These are phyloP conservation scores for Hibiscus tridactylites DNA, from an alignment of 345 rosid species.

Conservation along the genomic window DNA sequence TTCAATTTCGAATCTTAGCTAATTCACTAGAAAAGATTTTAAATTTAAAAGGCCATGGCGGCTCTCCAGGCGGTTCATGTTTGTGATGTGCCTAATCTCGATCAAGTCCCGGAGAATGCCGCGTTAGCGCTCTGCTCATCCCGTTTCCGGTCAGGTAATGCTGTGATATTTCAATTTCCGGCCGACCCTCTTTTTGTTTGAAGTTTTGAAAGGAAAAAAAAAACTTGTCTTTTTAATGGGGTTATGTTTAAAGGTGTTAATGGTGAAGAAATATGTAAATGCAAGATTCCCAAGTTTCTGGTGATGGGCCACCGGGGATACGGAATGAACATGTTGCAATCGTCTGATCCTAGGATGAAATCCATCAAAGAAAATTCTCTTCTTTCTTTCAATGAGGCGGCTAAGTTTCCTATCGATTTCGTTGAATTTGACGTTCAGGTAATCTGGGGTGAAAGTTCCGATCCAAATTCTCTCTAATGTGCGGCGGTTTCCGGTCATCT, in stretches of 20 bases:
- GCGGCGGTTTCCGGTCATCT: too few species aligned
- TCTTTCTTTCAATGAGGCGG: conserved; percentile 49
- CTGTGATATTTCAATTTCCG: not conserved
- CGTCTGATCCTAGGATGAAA: conserved; percentile 37
- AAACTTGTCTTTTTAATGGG: not conserved
- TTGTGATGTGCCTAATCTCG: conserved; percentile 35
- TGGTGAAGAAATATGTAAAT: conserved; percentile 12
- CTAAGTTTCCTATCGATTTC: conserved; percentile 44
- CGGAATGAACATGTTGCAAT: conserved; percentile 60
- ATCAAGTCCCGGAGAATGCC: conserved; percentile 28
- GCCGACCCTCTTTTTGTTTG: not conserved
- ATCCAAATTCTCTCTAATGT: too few species aligned
- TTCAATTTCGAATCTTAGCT: not conserved
- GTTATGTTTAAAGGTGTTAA: conserved; percentile 19
- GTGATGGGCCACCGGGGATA: conserved; percentile 62
- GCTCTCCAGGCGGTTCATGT: conserved; percentile 43
- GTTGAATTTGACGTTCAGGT: conserved; percentile 85
- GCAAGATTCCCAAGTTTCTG: conserved; percentile 39
- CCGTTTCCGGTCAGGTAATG: conserved; percentile 21
- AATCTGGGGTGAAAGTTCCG: too few species aligned
- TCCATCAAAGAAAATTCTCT: conserved; percentile 56
- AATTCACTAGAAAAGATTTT: not conserved
- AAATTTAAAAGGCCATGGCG: conserved; percentile 23
- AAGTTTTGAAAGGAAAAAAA: not conserved
- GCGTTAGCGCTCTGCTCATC: conserved; percentile 19